Evolutionary conservation across 78 protist species (phyloP), one percentile per base, ranked within the genome.

Genomic region (Mastigamoeba balamuthi): DNA sequence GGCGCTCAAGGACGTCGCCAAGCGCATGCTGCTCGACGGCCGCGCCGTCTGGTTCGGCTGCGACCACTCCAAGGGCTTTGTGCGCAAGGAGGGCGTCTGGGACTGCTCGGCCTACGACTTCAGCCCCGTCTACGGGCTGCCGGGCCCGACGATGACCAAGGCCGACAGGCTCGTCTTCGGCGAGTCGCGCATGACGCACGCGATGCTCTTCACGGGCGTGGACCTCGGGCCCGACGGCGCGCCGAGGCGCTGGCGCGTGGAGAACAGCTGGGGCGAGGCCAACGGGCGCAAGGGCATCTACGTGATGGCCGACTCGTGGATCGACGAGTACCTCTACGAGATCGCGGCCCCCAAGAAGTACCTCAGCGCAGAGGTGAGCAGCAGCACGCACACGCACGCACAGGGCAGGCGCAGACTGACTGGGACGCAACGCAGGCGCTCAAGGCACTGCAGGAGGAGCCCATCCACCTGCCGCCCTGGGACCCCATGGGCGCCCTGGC

Each of bases 401-500:
- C n/a, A n/a, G n/a, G n/a, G n/a, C n/a, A n/a, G n/a, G n/a, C n/a
- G n/a, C n/a, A n/a, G n/a, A n/a, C n/a, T n/a, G n/a, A n/a, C n/a
- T n/a, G n/a, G n/a, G n/a, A n/a, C n/a, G n/a, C n/a, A n/a, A n/a
- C n/a, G n/a, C n/a, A 66, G 28, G n/a, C 6, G 40, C 23, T 9
- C 42, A 8, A 30, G 17, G 63, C 17, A 35, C 35, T 68, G 2
- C 7, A 4, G 23, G 4, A 10, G n/a, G 53, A 37, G 8, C 48
- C 64, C 63, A 4, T 48, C 27, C 69, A 17, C 8, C 76, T 78
- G 35, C 76, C 75, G 7, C 76, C 83, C n/a, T 78, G 83, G 83
- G 83, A 78, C 42, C 83, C 83, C 8, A 78, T 78, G 83, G 83
- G 83, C 28, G 33, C 76, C 7, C 76, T 78, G 4, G 83, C 83